Evolutionary conservation across 306 rosid genomes (phyloP), one percentile per base, ranked within the genome.

Genomic region (Phaseolus lunatus): DNA sequence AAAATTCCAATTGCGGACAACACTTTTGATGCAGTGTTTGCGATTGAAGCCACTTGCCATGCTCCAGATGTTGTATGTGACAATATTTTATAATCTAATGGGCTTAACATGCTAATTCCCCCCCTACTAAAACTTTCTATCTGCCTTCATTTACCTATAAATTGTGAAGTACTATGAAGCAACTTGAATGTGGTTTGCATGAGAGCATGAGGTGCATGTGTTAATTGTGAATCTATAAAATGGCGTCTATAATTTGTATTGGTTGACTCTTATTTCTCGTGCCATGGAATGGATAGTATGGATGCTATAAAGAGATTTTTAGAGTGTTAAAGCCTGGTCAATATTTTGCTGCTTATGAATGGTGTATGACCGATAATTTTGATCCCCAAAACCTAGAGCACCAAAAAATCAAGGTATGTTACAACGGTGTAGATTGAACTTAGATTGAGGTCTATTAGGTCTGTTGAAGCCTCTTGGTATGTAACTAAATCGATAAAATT

Each of bases 11-110:
- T 96, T 64, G 79, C 89, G 26, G 97, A 91, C 78, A 88, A 89
- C 66, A 67, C 90, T 76, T 96, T 86, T 81, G 99, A 96, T 86
- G 98, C 99, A 20, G 87, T 92, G 24, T 96, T 92, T 87, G 99
- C 99, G 2, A 96, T 96, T 84, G 99, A 96, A 87, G 98, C 99
- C 52, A 96, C 99, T 76, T 96, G 99, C 88, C 99, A 96, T 84
- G 99, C 99, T 72, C 97, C 99, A 0, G 97, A 96, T 81, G 96
- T 96, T 14, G 98, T 94, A 84, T 63, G 94, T 80, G 45, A 63
- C 69, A 37, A 54, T 57, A 35, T 54, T 20, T 23, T 52, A 15
- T 41, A 12, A 49, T 65, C 64, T 65, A 59, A 52, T 72, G 68
- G 39, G 13, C 48, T 70, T 56, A 26, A 9, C 44, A 9, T 33